Conservation (phyloP, 306 rosid species). For the Lathyrus aphaca region DNA sequence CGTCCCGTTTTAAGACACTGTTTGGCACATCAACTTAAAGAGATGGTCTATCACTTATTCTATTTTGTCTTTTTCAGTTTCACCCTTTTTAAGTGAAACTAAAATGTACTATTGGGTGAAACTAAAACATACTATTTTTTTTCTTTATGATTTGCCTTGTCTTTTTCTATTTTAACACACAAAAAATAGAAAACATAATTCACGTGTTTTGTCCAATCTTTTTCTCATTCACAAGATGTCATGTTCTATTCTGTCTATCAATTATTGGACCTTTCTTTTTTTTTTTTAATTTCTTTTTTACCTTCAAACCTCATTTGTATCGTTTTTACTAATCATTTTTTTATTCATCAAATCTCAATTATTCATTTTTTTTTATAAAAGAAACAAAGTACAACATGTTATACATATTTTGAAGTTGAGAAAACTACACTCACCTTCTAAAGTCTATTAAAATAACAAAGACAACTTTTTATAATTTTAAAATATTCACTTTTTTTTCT, state of each 20-base stretch:
- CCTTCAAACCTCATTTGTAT: neutral
- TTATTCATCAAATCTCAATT: neutral
- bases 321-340: neutral
- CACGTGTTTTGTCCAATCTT: constrained; percentile 1
- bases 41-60: neutral
- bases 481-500: too few species aligned
- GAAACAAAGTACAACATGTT: too few species aligned
- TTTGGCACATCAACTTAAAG: neutral
- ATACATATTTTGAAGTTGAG: too few species aligned
- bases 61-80: neutral
- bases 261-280: neutral
- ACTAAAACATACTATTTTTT: neutral
- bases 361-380: neutral
- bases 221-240: neutral
- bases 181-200: neutral
- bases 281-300: too few species aligned
- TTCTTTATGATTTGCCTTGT: constrained; percentile 1
- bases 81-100: constrained; percentile 6
- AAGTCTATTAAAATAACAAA: too few species aligned
- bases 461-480: too few species aligned
- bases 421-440: too few species aligned
- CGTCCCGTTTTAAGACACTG: neutral
- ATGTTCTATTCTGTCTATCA: neutral
- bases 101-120: neutral
- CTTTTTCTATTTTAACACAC: constrained; percentile 9